phyloP scores from a whole-genome alignment of 495 filamentous ascomycete genomes.

The Hyaloscypha variabilis region DNA sequence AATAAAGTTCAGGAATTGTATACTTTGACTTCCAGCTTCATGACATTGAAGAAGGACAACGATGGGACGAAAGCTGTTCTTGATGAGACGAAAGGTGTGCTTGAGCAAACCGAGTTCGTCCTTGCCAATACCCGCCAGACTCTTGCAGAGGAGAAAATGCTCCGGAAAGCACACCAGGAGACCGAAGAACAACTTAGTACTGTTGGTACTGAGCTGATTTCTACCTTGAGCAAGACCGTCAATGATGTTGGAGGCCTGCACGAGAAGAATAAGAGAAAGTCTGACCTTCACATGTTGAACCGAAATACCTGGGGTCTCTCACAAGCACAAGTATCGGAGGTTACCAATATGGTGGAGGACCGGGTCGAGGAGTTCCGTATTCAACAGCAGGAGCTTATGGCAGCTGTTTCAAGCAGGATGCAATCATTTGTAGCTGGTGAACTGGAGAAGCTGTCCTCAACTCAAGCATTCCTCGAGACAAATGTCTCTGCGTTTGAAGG shows the following conservation, averaged over 20 bases:
- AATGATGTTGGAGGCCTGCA: conserved; percentile 78
- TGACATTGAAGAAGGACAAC: conserved; percentile 81
- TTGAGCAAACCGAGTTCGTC: conserved; percentile 85
- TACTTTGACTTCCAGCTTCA: conserved; percentile 80
- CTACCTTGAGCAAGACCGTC: conserved; percentile 73
- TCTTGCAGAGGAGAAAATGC: conserved; percentile 75
- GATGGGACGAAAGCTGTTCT: conserved; percentile 71
- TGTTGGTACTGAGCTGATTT: conserved; percentile 74
- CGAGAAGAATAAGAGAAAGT: conserved; percentile 79
- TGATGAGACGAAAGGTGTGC: conserved; percentile 74
- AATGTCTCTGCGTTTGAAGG: conserved; percentile 66
- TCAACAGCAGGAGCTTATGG: conserved; percentile 71
- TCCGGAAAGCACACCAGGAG: conserved; percentile 81
- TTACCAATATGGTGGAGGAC: conserved; percentile 74
- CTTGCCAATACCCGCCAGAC: conserved; percentile 73
- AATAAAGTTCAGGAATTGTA: conserved; percentile 94
- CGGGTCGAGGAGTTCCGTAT: conserved; percentile 68
- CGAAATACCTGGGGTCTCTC: conserved; percentile 76
- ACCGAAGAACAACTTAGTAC: conserved; percentile 77
- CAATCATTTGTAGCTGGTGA: conserved; percentile 72
- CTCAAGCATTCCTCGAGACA: conserved; percentile 67
- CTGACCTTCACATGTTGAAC: conserved; percentile 79
- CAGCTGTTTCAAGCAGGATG: conserved; percentile 67
- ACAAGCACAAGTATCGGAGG: conserved; percentile 69
- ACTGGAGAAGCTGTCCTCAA: conserved; percentile 64